Evolutionary conservation across 129 eudicot genomes (phyloP).

Genomic region (Chrysanthemum seticuspe): DNA sequence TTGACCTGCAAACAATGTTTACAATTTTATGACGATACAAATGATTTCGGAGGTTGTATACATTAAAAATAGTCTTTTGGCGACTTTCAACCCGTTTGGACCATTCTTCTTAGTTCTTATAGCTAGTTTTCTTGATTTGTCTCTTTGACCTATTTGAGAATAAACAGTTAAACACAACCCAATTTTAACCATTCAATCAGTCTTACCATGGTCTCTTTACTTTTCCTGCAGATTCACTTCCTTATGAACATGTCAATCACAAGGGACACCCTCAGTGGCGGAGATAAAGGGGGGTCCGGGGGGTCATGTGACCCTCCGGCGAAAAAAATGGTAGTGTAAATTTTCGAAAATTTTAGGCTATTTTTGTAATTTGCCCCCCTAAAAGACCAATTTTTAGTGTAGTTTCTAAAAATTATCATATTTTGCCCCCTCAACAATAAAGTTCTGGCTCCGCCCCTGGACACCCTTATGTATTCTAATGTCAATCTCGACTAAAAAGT

Average conservation of each 20-base stretch:
- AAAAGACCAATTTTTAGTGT: no score
- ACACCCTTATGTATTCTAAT: conserved; percentile 71
- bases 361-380: no score
- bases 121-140: background rate
- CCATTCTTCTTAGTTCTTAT: background rate
- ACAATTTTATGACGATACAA: background rate
- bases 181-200: background rate
- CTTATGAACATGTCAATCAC: conserved; percentile 80
- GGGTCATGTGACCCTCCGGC: no score
- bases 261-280: conserved; percentile 56
- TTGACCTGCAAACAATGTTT: background rate
- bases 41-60: background rate
- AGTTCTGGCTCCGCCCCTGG: no score
- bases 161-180: background rate
- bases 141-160: no score
- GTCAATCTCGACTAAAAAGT: no score
- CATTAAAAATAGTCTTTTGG: background rate
- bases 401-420: no score
- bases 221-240: conserved; percentile 48
- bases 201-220: background rate
- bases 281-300: no score
- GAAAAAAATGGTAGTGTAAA: no score
- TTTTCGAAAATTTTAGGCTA: no score
- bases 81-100: background rate
- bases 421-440: no score